Base-by-base conservation (phyloP, 1,284 basidiomycete genomes). In the Microbotryum scabiosae region DNA sequence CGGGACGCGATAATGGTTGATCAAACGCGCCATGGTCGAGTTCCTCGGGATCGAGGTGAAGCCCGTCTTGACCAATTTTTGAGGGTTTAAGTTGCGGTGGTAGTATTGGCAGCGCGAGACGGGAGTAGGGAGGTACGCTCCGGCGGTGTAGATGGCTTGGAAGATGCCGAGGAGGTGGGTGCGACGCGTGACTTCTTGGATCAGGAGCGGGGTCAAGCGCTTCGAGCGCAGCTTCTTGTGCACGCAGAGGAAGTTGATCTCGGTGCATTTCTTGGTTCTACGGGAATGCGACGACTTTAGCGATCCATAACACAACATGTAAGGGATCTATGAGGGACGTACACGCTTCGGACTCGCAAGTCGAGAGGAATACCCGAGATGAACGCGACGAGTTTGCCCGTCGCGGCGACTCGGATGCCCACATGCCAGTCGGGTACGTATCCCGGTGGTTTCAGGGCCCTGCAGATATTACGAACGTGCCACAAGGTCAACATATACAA, bases 211-310 rank as follows among this genome's bases (percentile, higher is more conserved):
- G 0, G 96, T 87, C 21, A 99, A 81, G 43, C 96, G 87, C 75
- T 97, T 98, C 6, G 90, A 89, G 16, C 96, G 86, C 52, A 98
- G 79, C 76, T 97, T 97, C 79, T 99, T 99, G 82, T 97, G 94
- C 4, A 97, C 86, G 71, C 92, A 97, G 54, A 99, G 84, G 76
- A 93, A 98, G 77, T 99, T 98, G 78, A 99, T 94, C 77, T 98
- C 96, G 70, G 85, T 85, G 43, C 84, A 82, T 47, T 78, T 78
- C 72, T 96, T 80, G 9, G 79, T 77, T 60, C 90, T 94, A 66
- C 2, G 16, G 5, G 56, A 21, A 16, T 23, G 43, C 41, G 28
- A 16, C 41, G 20, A 55, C 14, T 18, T 21, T 44, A 8, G 36
- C 21, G n/a, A n/a, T 18, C 20, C 18, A 47, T 2, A 43, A 53